A percentile compares a stretch with the other conserved stretches of the same genome.
These are phyloP conservation scores for Globisporangium cylindrosporum DNA, from an alignment of 352 stramenopile genomes.

Conservation along the genomic window DNA sequence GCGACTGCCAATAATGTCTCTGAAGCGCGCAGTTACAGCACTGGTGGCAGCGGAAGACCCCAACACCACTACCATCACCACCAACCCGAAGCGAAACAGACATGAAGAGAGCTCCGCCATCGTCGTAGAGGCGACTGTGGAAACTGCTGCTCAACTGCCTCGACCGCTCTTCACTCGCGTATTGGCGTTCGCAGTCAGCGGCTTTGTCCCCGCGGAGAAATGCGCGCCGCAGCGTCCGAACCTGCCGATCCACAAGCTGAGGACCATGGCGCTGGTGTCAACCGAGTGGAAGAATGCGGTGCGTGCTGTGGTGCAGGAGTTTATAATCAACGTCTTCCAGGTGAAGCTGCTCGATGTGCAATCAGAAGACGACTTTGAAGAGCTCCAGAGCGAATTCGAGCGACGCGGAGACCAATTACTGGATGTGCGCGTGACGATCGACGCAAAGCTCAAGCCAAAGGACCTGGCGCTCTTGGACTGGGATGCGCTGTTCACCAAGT, in stretches of 20 bases:
- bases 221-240: constrained; percentile 9
- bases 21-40: background rate
- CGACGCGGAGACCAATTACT: constrained; percentile 10
- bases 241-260: constrained; percentile 13
- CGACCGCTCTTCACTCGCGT: constrained; percentile 2
- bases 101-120: background rate
- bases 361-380: background rate
- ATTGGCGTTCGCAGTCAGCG: constrained; percentile 9
- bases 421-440: constrained; percentile 5
- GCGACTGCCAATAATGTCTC: background rate
- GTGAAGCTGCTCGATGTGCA: constrained; percentile 1
- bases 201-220: constrained; percentile 1
- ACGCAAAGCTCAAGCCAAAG: background rate
- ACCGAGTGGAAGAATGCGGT: constrained; percentile 2
- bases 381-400: constrained; percentile 8
- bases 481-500: constrained; percentile 12
- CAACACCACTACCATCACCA: background rate
- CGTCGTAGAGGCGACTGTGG: background rate
- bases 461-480: constrained; percentile 15
- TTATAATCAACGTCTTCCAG: background rate
- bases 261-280: background rate
- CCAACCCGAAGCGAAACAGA: constrained; percentile 3
- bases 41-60: background rate
- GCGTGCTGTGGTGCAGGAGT: constrained; percentile 1
- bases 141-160: background rate